A percentile compares a stretch with the other conserved stretches of the same genome.
Conservation (phyloP, 2,329 filamentous ascomycete genomes). For the Aureobasidium sp. region DNA sequence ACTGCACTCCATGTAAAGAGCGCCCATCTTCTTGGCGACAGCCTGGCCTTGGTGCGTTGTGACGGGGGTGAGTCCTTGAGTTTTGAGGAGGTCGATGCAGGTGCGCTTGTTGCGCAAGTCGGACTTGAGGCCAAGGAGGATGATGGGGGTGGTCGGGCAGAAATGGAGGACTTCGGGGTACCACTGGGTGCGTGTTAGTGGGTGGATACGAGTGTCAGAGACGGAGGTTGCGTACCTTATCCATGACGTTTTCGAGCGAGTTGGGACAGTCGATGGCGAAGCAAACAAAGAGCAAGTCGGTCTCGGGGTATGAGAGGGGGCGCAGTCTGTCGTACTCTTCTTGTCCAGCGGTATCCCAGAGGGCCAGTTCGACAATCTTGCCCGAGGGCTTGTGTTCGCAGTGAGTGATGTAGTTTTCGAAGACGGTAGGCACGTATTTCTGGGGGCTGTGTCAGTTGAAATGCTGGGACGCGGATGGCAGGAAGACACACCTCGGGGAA, state of each 20-base stretch:
- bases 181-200: conserved; percentile 55
- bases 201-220: conserved; percentile 16
- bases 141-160: conserved; percentile 91
- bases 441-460: conserved; percentile 32
- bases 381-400: conserved; percentile 78
- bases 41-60: conserved; percentile 80
- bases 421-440: conserved; percentile 99
- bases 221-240: conserved; percentile 60
- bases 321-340: conserved; percentile 96
- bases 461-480: background rate
- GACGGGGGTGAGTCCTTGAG: conserved; percentile 90
- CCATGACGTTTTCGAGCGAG: conserved; percentile 94
- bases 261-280: conserved; percentile 99
- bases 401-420: conserved; percentile 99
- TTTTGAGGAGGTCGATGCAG: conserved; percentile 97
- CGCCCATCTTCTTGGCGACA: conserved; percentile 88
- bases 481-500: conserved; percentile 72
- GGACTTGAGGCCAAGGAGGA: conserved; percentile 93
- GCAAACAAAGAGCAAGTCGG: conserved; percentile 95
- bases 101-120: conserved; percentile 92
- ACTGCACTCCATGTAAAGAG: conserved; percentile 95
- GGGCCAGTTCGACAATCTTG: conserved; percentile 90
- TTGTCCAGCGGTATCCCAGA: conserved; percentile 98
- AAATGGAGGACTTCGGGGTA: conserved; percentile 98
- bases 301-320: conserved; percentile 94